Base-by-base conservation (phyloP, 768 basidiomycete species). In the Cystofilobasidium macerans region DNA sequence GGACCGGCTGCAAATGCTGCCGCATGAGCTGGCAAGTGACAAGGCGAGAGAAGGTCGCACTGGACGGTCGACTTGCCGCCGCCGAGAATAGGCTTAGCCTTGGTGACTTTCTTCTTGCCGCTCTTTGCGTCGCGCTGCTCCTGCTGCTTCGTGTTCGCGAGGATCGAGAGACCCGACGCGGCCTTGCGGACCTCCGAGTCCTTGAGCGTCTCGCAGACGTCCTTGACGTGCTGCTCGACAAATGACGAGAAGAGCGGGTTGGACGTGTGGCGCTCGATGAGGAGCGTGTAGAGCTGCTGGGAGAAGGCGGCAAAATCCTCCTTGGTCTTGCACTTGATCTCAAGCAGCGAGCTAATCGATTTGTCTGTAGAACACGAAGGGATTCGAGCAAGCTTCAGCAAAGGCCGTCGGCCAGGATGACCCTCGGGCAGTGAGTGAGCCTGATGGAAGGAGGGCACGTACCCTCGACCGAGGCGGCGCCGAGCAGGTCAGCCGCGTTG, bases 81-180 rank as follows among this genome's bases (percentile, higher is more conserved):
- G 1, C 89, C 91, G 40, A 95, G 77, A 6, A 76, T 82, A 28
- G 93, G 92, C 75, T 88, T 95, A 22, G 80, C 75, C 0, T 81
- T 76, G 9, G 80, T 76, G 77, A 88, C 87, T 53, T 81, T 77
- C 79, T 93, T 93, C 83, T 93, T 95, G 35, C 90, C 89, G 67
- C 83, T 85, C 2, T 84, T 80, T 75, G 87, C 89, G 40, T 92
- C 89, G 69, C 86, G 82, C 71, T 86, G 85, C 73, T 89, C 89
- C 77, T 84, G 88, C 78, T 93, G 89, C 79, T 98, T 99, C 79
- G 93, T 90, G 72, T 94, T 97, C 58, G 91, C 87, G 8, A 98
- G 80, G 3, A 88, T 86, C 20, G 88, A 89, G 62, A 99, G 78
- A 4, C 80, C 84, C 58, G 84, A 87, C 0, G 90, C 88, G 0